These are phyloP conservation scores for Quercus parvula DNA, from an alignment of 306 rosid species.

Conservation along the genomic window DNA sequence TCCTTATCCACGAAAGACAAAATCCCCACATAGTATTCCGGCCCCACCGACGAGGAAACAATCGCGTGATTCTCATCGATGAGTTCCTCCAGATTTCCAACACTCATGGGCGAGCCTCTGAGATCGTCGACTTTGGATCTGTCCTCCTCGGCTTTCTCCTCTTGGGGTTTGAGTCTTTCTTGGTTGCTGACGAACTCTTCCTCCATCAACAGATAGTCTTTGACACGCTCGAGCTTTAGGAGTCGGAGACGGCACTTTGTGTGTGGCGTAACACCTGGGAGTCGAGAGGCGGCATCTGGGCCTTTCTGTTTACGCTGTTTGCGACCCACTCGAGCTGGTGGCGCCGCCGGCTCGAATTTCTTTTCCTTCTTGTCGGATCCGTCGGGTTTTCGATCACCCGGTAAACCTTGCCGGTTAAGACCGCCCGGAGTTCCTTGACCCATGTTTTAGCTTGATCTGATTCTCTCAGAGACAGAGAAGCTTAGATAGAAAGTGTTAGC, in stretches of 20 bases:
- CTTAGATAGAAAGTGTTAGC: no score
- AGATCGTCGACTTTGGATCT: slow-evolving; percentile 98
- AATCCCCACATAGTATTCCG: slow-evolving; percentile 91
- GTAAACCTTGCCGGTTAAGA: slow-evolving; percentile 68
- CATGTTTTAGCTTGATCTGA: slow-evolving; percentile 24
- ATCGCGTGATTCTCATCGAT: slow-evolving; percentile 97
- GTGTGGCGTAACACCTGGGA: slow-evolving; percentile 78
- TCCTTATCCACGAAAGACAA: slow-evolving; percentile 95
- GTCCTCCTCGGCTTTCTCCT: slow-evolving; percentile 98
- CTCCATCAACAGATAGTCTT: slow-evolving; percentile 90
- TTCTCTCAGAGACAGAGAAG: background rate
- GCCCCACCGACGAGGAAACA: slow-evolving; percentile 96
- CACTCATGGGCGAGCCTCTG: slow-evolving; percentile 97
- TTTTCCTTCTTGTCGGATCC: slow-evolving; percentile 85
- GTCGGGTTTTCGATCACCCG: slow-evolving; percentile 78
- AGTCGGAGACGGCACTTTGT: slow-evolving; percentile 87
- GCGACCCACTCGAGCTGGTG: slow-evolving; percentile 86
- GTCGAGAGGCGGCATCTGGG: slow-evolving; percentile 82
- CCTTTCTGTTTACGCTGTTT: slow-evolving; percentile 94
- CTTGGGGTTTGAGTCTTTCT: slow-evolving; percentile 93
- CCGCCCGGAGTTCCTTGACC: slow-evolving; percentile 98
- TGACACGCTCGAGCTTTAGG: slow-evolving; percentile 80
- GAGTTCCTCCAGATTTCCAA: slow-evolving; percentile 86
- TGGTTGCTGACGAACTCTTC: slow-evolving; percentile 95
- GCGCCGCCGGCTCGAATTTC: slow-evolving; percentile 92